phyloP scores from a whole-genome alignment of 2,329 filamentous ascomycete species.

The Fusarium sp. region DNA sequence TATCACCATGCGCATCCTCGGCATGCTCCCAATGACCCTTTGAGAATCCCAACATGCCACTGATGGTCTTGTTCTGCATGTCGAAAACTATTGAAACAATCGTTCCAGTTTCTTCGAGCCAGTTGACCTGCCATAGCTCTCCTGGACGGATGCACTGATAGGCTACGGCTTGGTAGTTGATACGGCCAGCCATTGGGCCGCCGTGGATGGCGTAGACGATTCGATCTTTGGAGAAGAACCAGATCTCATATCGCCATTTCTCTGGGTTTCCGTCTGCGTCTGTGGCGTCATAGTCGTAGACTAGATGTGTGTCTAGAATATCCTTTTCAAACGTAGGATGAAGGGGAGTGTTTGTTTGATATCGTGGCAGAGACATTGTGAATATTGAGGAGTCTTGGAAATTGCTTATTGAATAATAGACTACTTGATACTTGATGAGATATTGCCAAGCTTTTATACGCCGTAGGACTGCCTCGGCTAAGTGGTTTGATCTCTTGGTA shows the following conservation, averaged over 20 bases:
- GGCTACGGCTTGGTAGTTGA: slow-evolving; percentile 66
- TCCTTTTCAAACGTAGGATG: slow-evolving; percentile 59
- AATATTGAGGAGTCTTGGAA: background rate
- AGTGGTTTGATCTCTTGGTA: slow-evolving; percentile 4
- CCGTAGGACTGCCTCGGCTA: background rate
- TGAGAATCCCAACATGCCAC: slow-evolving; percentile 66
- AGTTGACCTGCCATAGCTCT: slow-evolving; percentile 71
- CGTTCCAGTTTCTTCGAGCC: slow-evolving; percentile 72
- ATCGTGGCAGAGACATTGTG: slow-evolving; percentile 42
- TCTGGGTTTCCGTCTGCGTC: slow-evolving; percentile 63
- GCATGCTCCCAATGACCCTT: slow-evolving; percentile 68
- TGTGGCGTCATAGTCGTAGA: slow-evolving; percentile 69
- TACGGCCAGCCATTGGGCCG: slow-evolving; percentile 68
- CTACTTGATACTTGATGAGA: rapidly evolving
- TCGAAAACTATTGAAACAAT: slow-evolving; percentile 69
- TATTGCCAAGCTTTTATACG: slow-evolving; percentile 3
- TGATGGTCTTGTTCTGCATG: slow-evolving; percentile 62
- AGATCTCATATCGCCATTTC: slow-evolving; percentile 73
- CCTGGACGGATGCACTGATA: slow-evolving; percentile 70
- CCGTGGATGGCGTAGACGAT: slow-evolving; percentile 72
- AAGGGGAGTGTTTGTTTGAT: slow-evolving; percentile 46
- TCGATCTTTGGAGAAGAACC: slow-evolving; percentile 68
- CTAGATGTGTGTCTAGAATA: slow-evolving; percentile 65
- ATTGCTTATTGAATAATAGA: background rate
- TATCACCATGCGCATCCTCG: slow-evolving; percentile 66